These are phyloP conservation scores for Lachnellula subtilissima DNA, from an alignment of 2,329 filamentous ascomycete species.

Conservation along the genomic window DNA sequence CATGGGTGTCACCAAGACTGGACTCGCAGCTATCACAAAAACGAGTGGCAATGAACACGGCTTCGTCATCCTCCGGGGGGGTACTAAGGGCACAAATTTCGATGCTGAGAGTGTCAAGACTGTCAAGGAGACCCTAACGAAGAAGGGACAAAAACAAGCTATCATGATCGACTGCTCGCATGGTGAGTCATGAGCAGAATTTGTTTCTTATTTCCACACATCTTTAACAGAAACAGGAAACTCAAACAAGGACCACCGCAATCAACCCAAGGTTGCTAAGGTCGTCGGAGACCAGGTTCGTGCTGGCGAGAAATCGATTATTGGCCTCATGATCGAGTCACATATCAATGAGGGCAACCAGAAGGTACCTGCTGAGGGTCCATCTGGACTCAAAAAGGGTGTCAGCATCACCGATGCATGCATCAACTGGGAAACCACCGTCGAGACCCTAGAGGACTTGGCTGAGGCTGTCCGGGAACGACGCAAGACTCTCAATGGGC, in stretches of 20 bases:
- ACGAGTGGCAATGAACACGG: slow-evolving; percentile 94
- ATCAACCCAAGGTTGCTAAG: slow-evolving; percentile 90
- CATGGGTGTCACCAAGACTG: slow-evolving; percentile 97
- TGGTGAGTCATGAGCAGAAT: slow-evolving; percentile 48
- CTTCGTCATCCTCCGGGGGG: slow-evolving; percentile 92
- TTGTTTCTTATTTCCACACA: background rate
- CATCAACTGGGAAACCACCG: slow-evolving; percentile 86
- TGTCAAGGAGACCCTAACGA: slow-evolving; percentile 71
- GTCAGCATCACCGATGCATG: slow-evolving; percentile 96
- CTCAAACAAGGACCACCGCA: slow-evolving; percentile 94
- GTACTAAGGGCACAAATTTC: slow-evolving; percentile 88
- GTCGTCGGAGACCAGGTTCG: slow-evolving; percentile 78
- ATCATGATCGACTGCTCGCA: slow-evolving; percentile 99
- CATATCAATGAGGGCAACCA: slow-evolving; percentile 90
- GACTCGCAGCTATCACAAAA: slow-evolving; percentile 87
- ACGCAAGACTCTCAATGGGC: slow-evolving; percentile 39
- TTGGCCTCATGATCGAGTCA: slow-evolving; percentile 98
- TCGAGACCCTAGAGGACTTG: slow-evolving; percentile 75
- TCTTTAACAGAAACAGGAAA: slow-evolving; percentile 56
- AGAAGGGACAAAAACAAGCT: slow-evolving; percentile 80
- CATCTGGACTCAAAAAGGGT: slow-evolving; percentile 73
- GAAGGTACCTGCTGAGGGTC: slow-evolving; percentile 82
- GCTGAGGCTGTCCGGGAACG: slow-evolving; percentile 77
- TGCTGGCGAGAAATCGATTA: slow-evolving; percentile 79
- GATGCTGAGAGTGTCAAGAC: slow-evolving; percentile 77